Percentiles rank a stretch among this genome's conserved stretches.
Conservation (phyloP, 2,329 filamentous ascomycete genomes). For the Clonostachys solani region DNA sequence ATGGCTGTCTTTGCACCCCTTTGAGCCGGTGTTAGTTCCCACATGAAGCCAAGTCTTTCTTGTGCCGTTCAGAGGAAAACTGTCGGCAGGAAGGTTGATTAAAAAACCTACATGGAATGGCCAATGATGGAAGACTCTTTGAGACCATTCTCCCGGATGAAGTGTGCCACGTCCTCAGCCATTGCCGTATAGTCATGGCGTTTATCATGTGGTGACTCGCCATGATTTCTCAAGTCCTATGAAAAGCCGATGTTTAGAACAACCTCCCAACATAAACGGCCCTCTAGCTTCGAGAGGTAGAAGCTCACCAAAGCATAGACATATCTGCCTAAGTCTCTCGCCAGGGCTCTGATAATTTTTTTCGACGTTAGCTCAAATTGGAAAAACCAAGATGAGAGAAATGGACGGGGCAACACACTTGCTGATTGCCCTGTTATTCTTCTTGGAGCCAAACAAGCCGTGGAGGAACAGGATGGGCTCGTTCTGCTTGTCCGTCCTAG, state of each 20-base stretch:
- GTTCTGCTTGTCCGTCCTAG: slow-evolving; percentile 27
- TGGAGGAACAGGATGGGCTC: slow-evolving; percentile 83
- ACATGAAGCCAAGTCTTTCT: not conserved
- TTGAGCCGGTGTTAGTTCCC: not conserved
- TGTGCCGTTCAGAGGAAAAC: not conserved
- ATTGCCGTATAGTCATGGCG: slow-evolving; percentile 78
- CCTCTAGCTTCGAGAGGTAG: not conserved
- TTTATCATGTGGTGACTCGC: slow-evolving; percentile 75
- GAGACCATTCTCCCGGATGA: slow-evolving; percentile 70
- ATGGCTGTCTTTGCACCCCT: slow-evolving; percentile 93
- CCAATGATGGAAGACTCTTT: slow-evolving; percentile 74
- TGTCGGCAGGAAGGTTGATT: not conserved
- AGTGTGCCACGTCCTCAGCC: slow-evolving; percentile 77
- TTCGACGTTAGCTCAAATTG: slow-evolving; percentile 5
- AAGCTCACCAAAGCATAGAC: slow-evolving; percentile 74
- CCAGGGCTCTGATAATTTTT: slow-evolving; percentile 57
- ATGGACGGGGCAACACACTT: slow-evolving; percentile 56
- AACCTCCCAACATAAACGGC: no score
- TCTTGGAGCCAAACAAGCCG: slow-evolving; percentile 90
- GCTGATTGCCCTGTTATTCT: slow-evolving; percentile 91
- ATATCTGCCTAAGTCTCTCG: slow-evolving; percentile 73
- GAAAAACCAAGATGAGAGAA: not conserved
- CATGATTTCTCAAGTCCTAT: slow-evolving; percentile 89
- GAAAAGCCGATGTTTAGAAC: slow-evolving; percentile 1
- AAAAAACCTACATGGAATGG: slow-evolving; percentile 73